phyloP scores from a whole-genome alignment of 768 basidiomycete species.

The Naematelia aurantialba region DNA sequence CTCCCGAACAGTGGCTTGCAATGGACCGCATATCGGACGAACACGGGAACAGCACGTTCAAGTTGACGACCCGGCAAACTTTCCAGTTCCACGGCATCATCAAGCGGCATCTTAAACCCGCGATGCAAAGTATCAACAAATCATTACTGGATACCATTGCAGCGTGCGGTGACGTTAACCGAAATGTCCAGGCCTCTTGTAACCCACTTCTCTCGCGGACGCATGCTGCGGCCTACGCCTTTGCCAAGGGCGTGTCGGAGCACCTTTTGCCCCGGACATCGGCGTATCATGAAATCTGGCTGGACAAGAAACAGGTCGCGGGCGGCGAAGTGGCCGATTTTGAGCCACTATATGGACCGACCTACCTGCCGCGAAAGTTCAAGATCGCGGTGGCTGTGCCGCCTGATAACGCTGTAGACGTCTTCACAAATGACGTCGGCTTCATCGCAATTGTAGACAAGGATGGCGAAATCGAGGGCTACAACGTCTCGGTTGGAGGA shows the following conservation, averaged over 20 bases:
- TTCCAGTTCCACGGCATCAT: constrained; percentile 99
- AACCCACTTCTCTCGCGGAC: constrained; percentile 85
- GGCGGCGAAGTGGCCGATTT: constrained; percentile 91
- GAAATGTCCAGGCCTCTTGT: constrained; percentile 82
- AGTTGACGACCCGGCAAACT: constrained; percentile 94
- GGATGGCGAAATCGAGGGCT: constrained; percentile 74
- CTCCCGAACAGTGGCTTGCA: constrained; percentile 83
- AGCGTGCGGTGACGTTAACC: constrained; percentile 97
- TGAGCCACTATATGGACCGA: constrained; percentile 95
- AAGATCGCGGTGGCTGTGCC: constrained; percentile 96
- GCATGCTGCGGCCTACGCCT: constrained; percentile 76
- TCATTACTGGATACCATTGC: constrained; percentile 89
- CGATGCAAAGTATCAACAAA: constrained; percentile 93
- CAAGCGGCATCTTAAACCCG: constrained; percentile 90
- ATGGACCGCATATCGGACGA: constrained; percentile 97
- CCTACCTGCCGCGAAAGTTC: constrained; percentile 95
- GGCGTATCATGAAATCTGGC: constrained; percentile 98
- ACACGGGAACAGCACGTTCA: constrained; percentile 88
- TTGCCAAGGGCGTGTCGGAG: constrained; percentile 76
- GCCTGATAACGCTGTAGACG: constrained; percentile 91
- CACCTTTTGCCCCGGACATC: constrained; percentile 83
- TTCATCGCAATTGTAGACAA: constrained; percentile 82
- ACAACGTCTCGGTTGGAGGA: constrained; percentile 90
- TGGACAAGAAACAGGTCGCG: constrained; percentile 92
- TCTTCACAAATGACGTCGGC: constrained; percentile 85